Evolutionary conservation across 23 red algal genomes (phyloP), one percentile per base, ranked within the genome.

Genomic region (Agarophyton chilense): DNA sequence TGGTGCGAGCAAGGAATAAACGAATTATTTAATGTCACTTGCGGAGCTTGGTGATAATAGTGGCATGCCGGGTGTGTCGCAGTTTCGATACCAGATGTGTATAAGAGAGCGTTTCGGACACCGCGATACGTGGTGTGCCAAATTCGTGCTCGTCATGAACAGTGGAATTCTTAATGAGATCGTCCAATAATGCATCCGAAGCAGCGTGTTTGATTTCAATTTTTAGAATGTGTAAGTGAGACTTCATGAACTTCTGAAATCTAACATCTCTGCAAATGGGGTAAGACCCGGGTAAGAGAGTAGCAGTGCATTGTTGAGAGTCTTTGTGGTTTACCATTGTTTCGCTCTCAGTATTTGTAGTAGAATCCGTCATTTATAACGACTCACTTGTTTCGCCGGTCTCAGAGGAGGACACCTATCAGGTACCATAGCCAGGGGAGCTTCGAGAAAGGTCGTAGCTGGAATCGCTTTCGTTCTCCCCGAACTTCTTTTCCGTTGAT

Each of bases 151-250:
- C 25, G 31, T 76, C 71, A 21, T 42, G 4, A 11, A 29, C 21
- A 14, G 43, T 11, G 6, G 18, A 3, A 49, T 47, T 26, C 47
- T 29, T 76, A 39, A 76, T 9, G 25, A 47, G 26, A 49, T 47
- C 71, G 2, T 42, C 41, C 71, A 76, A 47, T 33, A 76, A 29
- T 8, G 4, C 39, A 17, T 76, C 38, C 16, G 34, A 28, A 8
- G 39, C 71, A 32, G 8, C 22, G 33, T 76, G 71, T 39, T 76
- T 76, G 47, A 76, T 76, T 1, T 39, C 47, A n/a, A 76, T 6
- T 76, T 39, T 3, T 9, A 76, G 17, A 21, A 76, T 3, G 12
- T 76, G 24, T 8, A 3, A 3, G 71, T 76, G 71, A 1, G 3
- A 11, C 4, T 52, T 12, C 71, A 76, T 76, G 39, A 76, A 76